A percentile compares a stretch with the other conserved stretches of the same genome.
These are phyloP conservation scores for Ceratocystis alfenasii DNA, from an alignment of 2,329 filamentous ascomycete species.

Conservation along the genomic window DNA sequence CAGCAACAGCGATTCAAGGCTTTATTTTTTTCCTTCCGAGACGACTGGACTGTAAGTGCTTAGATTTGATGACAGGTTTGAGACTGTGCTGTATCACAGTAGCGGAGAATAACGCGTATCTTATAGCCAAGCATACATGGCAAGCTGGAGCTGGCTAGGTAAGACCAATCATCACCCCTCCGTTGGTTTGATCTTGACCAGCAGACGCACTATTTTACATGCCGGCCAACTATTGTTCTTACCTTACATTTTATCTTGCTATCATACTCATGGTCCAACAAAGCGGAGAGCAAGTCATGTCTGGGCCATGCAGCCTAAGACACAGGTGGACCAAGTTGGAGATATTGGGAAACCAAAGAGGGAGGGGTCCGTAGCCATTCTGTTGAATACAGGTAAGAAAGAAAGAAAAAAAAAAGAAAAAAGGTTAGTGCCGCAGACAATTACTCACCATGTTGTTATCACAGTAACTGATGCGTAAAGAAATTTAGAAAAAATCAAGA, in stretches of 20 bases:
- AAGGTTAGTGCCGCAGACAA: neutral
- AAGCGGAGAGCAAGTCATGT: neutral
- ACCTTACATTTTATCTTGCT: too few relatives aligned
- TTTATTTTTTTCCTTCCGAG: neutral
- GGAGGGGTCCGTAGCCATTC: neutral
- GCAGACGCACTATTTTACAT: too few relatives aligned
- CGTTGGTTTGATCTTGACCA: too few relatives aligned
- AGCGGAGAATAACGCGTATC: too few relatives aligned
- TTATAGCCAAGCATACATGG: too few relatives aligned
- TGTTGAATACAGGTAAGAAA: neutral
- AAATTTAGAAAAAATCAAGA: neutral
- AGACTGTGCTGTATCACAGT: too few relatives aligned
- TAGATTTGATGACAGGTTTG: too few relatives aligned
- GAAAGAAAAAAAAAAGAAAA: neutral
- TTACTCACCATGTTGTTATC: neutral
- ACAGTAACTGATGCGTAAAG: neutral
- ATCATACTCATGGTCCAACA: neutral
- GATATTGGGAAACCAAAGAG: neutral
- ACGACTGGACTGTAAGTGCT: too few relatives aligned
- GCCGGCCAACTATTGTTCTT: too few relatives aligned
- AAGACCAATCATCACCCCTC: too few relatives aligned
- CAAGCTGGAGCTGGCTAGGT: too few relatives aligned
- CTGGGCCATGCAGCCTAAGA: neutral
- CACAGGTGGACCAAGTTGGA: neutral
- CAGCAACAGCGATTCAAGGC: neutral